Evolutionary conservation across 2,329 filamentous ascomycete species (phyloP), one percentile per base, ranked within the genome.

Genomic region (Lasiodiplodia hormozganensis): DNA sequence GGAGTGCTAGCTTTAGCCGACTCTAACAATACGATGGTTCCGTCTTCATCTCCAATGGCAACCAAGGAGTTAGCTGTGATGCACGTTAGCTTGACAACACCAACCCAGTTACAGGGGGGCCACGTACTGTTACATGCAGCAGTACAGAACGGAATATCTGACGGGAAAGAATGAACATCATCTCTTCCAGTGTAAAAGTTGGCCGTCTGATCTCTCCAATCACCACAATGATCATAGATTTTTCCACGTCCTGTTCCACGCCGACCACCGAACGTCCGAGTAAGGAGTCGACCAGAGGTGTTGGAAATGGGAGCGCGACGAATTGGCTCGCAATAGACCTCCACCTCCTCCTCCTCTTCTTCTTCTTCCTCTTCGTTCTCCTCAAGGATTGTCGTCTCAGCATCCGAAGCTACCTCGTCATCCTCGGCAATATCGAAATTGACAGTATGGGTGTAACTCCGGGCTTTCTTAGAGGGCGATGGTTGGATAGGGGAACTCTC

Each of bases 1-100:
- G 78, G 76, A 52, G 83, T 79, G 69, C 83, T 81, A 53, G 82
- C 80, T 52, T 64, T 38, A 21, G 60, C 82, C 3, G 89, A 86
- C 74, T 92, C 90, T 8, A 92, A 75, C 16, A 92, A 77, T 67
- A 89, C 84, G 60, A 93, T 83, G 25, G 83, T 83, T 23, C 90
- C 90, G 73, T 90, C 88, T 79, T 93, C 90, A 73, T 92, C 89
- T 49, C 89, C 90, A 69, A 92, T 82, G 3, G 90, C 90, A 69
- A 92, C 84, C 11, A 92, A 81, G 8, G 89, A 87, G 76, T 91
- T 91, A 69, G 86, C 86, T 88, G 69, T 14, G 52, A 28, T 38
- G 6, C 36, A 68, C 8, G 62, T 74, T 70, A 70, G 70, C 16
- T 72, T 40, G 71, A 65, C 28, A 43, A 12, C 23, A 51, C 16